phyloP scores from a whole-genome alignment of 176 grass and related monocot genomes.

The Oryza glumipatula region DNA sequence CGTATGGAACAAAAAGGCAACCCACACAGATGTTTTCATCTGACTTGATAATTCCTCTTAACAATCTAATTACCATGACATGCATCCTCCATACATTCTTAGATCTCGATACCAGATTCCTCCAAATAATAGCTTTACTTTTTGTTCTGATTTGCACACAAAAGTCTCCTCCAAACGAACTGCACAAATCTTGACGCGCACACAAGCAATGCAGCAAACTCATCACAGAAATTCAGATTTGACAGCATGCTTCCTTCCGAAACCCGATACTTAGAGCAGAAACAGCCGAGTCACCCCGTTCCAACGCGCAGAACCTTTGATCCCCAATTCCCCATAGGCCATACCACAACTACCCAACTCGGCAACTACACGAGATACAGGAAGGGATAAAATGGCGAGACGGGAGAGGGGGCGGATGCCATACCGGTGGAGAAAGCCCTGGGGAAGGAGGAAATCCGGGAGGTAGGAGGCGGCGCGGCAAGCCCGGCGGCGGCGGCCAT shows the following conservation, averaged over 20 bases:
- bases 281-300: background rate
- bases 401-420: background rate
- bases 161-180: too few relatives aligned
- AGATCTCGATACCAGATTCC: too few relatives aligned
- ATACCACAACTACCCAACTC: too few relatives aligned
- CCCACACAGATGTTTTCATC: too few relatives aligned
- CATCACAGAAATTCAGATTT: background rate
- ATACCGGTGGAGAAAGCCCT: constrained; percentile 88
- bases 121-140: too few relatives aligned
- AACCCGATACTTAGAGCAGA: background rate
- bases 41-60: too few relatives aligned
- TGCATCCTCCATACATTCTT: too few relatives aligned
- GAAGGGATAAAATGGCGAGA: background rate
- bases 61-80: too few relatives aligned
- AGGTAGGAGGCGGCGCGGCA: constrained; percentile 87
- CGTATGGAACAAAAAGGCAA: too few relatives aligned
- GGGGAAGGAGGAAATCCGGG: constrained; percentile 78
- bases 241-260: background rate
- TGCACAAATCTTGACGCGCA: background rate
- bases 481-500: constrained; percentile 43
- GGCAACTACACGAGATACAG: background rate
- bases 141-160: too few relatives aligned
- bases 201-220: background rate
- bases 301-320: background rate
- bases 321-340: background rate